Evolutionary conservation across 1,284 basidiomycete species (phyloP), one percentile per base, ranked within the genome.

Genomic region (Afroboletus lepidellus): DNA sequence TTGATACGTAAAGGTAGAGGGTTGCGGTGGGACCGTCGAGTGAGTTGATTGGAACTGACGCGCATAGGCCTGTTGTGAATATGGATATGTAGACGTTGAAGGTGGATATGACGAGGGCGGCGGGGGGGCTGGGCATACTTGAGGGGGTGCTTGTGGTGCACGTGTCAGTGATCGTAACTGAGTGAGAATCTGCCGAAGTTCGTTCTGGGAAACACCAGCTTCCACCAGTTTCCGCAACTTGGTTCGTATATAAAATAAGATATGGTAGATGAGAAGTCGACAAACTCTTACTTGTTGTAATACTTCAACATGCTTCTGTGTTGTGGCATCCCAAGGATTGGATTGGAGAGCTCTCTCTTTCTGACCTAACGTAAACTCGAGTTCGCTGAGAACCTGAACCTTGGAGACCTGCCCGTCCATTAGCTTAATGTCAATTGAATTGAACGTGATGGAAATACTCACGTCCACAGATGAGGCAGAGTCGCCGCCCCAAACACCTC

Each of bases 211-310:
- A 16, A 94, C 84, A 15, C 88, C 87, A 2, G 83, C 80, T 63
- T 90, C 84, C 1, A 94, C 87, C 30, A 94, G 75, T 48, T 77
- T 79, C 46, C 87, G 85, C 53, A 95, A 74, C 90, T 94, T 47
- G 45, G 18, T 45, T 36, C 12, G n/a, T 29, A 21, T 32, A 34
- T 34, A 16, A 29, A 44, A 47, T 58, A 25, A 59, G 43, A 38
- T 60, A 56, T 24, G 44, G n/a, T 27, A 30, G 12, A 48, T 11
- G 36, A 43, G 0, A 30, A 15, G 27, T 27, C 3, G 27, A 33
- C 43, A 20, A 51, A 36, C 9, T 37, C 82, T 45, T 62, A 91
- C 90, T 77, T 93, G 88, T 53, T 84, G 79, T 24, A 94, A 70
- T 34, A 92, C 79, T 48, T 74, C 74, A 16, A 92, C 77, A 59